Base-by-base conservation (phyloP, 352 stramenopile genomes). In the Plasmopara muralis region DNA sequence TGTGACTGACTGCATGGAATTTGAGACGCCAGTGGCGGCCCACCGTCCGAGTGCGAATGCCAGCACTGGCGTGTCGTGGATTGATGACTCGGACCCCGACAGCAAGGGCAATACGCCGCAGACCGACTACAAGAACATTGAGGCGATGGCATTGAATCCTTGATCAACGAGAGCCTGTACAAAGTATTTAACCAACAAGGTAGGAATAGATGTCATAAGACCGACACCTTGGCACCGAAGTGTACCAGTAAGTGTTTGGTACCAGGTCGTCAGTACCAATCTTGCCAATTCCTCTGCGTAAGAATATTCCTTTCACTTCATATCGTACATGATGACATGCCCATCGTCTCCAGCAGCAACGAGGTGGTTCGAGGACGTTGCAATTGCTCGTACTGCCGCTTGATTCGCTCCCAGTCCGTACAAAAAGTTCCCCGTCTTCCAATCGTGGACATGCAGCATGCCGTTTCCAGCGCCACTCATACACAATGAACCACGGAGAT, bases 391-490 rank as follows among this genome's bases (percentile, higher is more conserved):
- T 10, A 95, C 79, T 0, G 83, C 83, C 2, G 80, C 80, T 42
- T 89, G 69, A 47, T 94, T 94, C 13, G 85, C 83, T 8, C 85
- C 85, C n/a, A 95, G 66, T 8, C 80, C 85, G 31, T 92, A 95
- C 44, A 87, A 47, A 9, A 93, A 57, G 35, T 68, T 74, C 8
- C 80, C 83, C n/a, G 55, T 47, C 10, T 72, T 77, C 66, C 83
- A 79, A 57, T 93, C 70, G 55, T 95, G 85, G 12, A 89, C 77
- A 25, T 94, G 77, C 18, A 95, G 72, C 74, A 88, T 91, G 18
- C 85, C 85, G 43, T 91, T 86, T 43, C 85, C 85, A 6, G 74
- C 83, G 9, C 85, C 85, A 41, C 74, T 91, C 14, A 95, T 86
- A 50, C 85, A 91, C 9, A 92, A 53, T 46, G 88, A 66, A 5